These are phyloP conservation scores for Calonectria multiphialidica DNA, from an alignment of 2,329 filamentous ascomycete genomes.

Conservation along the genomic window DNA sequence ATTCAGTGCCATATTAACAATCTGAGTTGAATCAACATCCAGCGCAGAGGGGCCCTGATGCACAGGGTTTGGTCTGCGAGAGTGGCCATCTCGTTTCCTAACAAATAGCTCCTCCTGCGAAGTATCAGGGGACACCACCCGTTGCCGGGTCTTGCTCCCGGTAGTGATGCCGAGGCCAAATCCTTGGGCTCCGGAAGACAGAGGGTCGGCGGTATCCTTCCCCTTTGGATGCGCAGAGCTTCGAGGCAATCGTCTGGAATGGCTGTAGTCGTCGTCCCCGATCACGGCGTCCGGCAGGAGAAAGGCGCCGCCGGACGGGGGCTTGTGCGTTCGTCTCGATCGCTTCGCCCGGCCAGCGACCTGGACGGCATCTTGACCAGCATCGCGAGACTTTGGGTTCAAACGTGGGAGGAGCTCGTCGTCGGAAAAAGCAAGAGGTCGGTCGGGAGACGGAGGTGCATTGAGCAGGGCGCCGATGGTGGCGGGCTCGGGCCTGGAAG, in stretches of 20 bases:
- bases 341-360: slow-evolving; percentile 42
- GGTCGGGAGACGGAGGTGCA: slow-evolving; percentile 38
- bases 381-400: slow-evolving; percentile 32
- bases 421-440: slow-evolving; percentile 44
- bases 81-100: slow-evolving; percentile 36
- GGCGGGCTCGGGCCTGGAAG: slow-evolving; percentile 39
- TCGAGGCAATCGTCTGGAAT: slow-evolving; percentile 44
- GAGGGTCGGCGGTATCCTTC: slow-evolving; percentile 33
- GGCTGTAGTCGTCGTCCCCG: slow-evolving; percentile 47
- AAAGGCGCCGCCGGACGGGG: slow-evolving; percentile 63
- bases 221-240: slow-evolving; percentile 37
- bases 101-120: slow-evolving; percentile 41
- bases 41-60: slow-evolving; percentile 50
- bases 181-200: slow-evolving; percentile 30
- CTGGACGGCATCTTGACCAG: slow-evolving; percentile 30
- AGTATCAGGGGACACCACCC: slow-evolving; percentile 43
- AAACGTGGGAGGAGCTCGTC: slow-evolving; percentile 43
- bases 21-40: slow-evolving; percentile 85
- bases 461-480: slow-evolving; percentile 40
- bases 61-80: slow-evolving; percentile 28
- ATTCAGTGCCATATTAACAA: slow-evolving; percentile 92
- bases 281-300: slow-evolving; percentile 60
- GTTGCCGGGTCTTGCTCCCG: slow-evolving; percentile 30
- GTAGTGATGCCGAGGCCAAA: slow-evolving; percentile 37
- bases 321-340: slow-evolving; percentile 52